Evolutionary conservation across 2,329 filamentous ascomycete species (phyloP).

Genomic region (Phaeosphaeriaceae sp.): DNA sequence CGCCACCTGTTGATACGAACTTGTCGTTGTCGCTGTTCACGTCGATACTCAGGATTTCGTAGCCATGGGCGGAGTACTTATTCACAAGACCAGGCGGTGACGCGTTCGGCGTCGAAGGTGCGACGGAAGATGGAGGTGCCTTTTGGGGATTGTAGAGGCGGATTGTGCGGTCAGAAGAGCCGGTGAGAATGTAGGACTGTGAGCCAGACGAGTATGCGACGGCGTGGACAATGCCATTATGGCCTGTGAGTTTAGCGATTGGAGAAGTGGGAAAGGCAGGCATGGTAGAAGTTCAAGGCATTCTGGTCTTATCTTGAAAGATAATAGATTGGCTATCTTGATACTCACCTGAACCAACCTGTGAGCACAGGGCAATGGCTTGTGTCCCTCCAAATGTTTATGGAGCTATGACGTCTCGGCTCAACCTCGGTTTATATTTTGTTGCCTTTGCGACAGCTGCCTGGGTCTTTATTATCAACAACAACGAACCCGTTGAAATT

Average conservation of each 20-base stretch:
- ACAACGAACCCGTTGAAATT: conserved; percentile 6
- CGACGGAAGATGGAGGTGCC: conserved; percentile 47
- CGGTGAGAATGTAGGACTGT: conserved; percentile 73
- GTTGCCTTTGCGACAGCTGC: conserved; percentile 12
- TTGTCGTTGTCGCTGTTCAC: conserved; percentile 78
- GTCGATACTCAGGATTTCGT: conserved; percentile 83
- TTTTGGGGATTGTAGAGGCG: conserved; percentile 82
- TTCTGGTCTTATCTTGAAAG: background rate
- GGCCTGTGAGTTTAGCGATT: conserved; percentile 50
- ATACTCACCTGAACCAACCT: background rate
- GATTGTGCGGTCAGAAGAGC: conserved; percentile 82
- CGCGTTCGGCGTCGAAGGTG: conserved; percentile 31
- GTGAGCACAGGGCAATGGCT: background rate
- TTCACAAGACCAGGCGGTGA: conserved; percentile 69
- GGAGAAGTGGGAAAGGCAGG: conserved; percentile 50
- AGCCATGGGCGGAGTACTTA: conserved; percentile 87
- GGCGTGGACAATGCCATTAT: conserved; percentile 56
- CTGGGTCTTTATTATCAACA: background rate
- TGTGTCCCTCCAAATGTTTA: conserved; percentile 8
- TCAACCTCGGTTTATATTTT: conserved; percentile 28
- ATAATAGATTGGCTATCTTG: background rate
- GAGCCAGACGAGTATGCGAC: conserved; percentile 57
- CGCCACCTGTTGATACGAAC: conserved; percentile 87
- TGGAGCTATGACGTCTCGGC: conserved; percentile 28
- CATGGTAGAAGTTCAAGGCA: conserved; percentile 39